Evolutionary conservation across 2,329 filamentous ascomycete species (phyloP), one percentile per base, ranked within the genome.

Genomic region (Clonostachys sp.): DNA sequence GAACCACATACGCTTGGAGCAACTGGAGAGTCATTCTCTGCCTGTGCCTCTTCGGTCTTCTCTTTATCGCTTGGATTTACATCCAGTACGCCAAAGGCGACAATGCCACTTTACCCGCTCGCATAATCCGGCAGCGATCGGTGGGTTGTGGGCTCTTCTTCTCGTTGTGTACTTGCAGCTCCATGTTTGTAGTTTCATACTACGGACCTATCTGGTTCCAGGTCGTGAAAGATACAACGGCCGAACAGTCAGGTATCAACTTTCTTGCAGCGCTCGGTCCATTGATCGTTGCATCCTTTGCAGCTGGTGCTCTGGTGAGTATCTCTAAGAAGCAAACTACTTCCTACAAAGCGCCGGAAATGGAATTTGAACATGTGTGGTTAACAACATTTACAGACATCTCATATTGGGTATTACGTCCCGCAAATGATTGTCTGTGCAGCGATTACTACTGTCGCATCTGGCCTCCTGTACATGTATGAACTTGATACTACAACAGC

Each of bases 111-210:
- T 53, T 70, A 5, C 62, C 69, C 51, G 83, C 87, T 17, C 91
- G 76, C 16, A 92, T 81, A 9, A 94, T 81, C 36, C 78, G 78
- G 50, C 86, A 84, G 48, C 89, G 81, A 56, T 95, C 88, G 3
- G 95, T 71, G 1, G 87, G 89, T 1, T 90, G 90, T 12, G 65
- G 61, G 12, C 55, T 64, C 42, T 60, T 54, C 40, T 51, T 60
- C 24, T 53, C 60, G 41, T 57, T 65, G 41, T 12, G 33, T 18
- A 9, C 34, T 6, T 30, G 12, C 6, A 36, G 35, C 5, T 20
- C 20, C 20, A 20, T 46, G 33, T 38, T 48, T 12, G 33, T 46
- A 3, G 12, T 50, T 24, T 16, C 46, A 13, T 72, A 71, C 50
- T 73, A 65, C 48, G 49, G 73, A 0, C 68, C 71, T 2, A 67